Base-by-base conservation (phyloP, 371 early-diverging fungal species). In the Smittium culicis region DNA sequence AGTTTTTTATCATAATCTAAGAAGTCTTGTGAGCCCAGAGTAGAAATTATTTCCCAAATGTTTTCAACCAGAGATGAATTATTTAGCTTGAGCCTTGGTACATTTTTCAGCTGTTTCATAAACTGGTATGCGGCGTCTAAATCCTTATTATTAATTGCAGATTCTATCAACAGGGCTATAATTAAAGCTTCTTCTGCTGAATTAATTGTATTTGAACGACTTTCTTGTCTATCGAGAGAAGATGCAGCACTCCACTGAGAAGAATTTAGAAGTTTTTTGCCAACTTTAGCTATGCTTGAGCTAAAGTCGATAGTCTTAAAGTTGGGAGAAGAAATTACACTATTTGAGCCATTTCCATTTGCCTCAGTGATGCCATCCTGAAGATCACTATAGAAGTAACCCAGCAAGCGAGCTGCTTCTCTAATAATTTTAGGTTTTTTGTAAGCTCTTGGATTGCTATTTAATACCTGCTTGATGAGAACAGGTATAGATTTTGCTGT, bases 361-460 rank as follows among this genome's bases (percentile, higher is more conserved):
- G 57, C 3, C 16, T 57, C 27, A 25, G 5, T 14, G 27, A 28
- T 31, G 11, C 16, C 35, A 5, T 35, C 32, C 3, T 5, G 11
- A 3, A 30, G 30, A 24, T 32, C 29, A 24, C 20, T 5, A 35
- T 62, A 62, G n/a, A n/a, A n/a, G 24, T 62, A 34, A 28, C 62
- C 62, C 5, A 62, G 20, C 14, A 62, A 25, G 5, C 62, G 5
- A 28, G 62, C 62, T 14, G 62, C 62, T 62, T 62, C 62, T 35
- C 62, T 32, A 3, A 62, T 62, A 20, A 62, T 35, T 62, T 30
- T 62, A 14, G 62, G 62, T 25, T 62, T 62, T 35, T 35, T 62
- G 25, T 62, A 62, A 3, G 62, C 14, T 25, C 25, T 35, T 2
- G 20, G 16, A 31, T 62, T 62, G 3, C 30, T 35, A 24, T 20